Evolutionary conservation across 495 filamentous ascomycete genomes (phyloP), one percentile per base, ranked within the genome.

Genomic region (Aspergillus nidulans): DNA sequence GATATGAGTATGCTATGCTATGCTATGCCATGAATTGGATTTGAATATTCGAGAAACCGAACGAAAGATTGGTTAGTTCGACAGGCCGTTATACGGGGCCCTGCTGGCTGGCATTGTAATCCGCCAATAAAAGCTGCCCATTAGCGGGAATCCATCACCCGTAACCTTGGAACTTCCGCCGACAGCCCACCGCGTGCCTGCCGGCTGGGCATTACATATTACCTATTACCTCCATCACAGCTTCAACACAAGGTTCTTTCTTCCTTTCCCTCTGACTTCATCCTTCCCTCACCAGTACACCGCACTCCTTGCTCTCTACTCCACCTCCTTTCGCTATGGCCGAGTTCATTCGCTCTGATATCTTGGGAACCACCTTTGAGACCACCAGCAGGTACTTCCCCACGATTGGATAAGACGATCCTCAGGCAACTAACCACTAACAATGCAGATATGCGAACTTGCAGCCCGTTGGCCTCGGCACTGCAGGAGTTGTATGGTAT

Each of bases 331-430:
- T 23, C 43, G 26, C 10, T 19, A 53, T 53, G 47, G 44, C 55
- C 65, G 95, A 97, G 82, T 98, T 98, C 77, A 88, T 97, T 63
- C 89, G 94, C 67, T 90, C 94, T 63, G 90, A 96, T 82, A 97
- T 98, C 72, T 96, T 98, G 69, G 95, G 94, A 67, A 97, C 95
- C 48, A 96, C 91, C 54, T 98, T 98, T 66, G 94, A 98, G 81
- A 97, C 97, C 72, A 97, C 94, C 54, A 96, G 90, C 79, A 88
- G 94, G 92, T 53, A 52, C 28, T 36, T 43, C 24, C 25, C 23
- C 34, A n/a, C 15, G 5, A 32, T 20, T 10, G 3, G 2, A 19
- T 16, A 26, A 24, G 23, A 49, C 23, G 18, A 45, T 41, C 47
- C 45, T 66, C 30, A 34, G 30, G 59, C 71, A 55, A 25, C 32